Evolutionary conservation across 1,284 basidiomycete species (phyloP).

Genomic region (Marasmius tenuissimus): DNA sequence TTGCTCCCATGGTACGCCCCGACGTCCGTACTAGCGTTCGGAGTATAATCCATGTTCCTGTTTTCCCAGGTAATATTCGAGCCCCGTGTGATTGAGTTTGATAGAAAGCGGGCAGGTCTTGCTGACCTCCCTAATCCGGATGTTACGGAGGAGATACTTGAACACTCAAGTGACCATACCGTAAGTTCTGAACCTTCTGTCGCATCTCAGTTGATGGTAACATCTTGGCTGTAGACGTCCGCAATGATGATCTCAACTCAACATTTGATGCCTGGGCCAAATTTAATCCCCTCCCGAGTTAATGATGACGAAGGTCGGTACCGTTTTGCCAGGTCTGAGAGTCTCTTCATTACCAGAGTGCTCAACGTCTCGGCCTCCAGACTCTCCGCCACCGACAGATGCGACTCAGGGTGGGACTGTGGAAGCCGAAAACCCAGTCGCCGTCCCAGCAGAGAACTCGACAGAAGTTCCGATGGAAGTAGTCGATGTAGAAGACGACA

Average conservation of each 20-base stretch:
- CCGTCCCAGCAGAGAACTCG: slow-evolving; percentile 25
- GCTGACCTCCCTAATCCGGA: slow-evolving; percentile 49
- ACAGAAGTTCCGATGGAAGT: slow-evolving; percentile 44
- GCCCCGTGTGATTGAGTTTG: slow-evolving; percentile 88
- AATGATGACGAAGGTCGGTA: slow-evolving; percentile 12
- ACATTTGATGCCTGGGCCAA: slow-evolving; percentile 61
- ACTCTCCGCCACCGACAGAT: not conserved
- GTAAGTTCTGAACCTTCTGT: slow-evolving; percentile 37
- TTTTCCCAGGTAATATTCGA: slow-evolving; percentile 81
- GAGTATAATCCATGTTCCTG: not conserved
- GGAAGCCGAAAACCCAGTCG: slow-evolving; percentile 29
- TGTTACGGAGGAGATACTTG: slow-evolving; percentile 73
- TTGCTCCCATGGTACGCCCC: slow-evolving; percentile 85
- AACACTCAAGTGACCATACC: slow-evolving; percentile 60
- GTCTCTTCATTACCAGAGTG: not conserved
- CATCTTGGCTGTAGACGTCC: slow-evolving; percentile 16
- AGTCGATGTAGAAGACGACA: slow-evolving; percentile 52
- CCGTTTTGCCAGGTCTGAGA: not conserved
- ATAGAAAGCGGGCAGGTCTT: slow-evolving; percentile 64
- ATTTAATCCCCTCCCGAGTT: slow-evolving; percentile 25
- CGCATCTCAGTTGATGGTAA: not conserved
- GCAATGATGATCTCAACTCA: slow-evolving; percentile 87
- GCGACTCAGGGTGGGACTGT: slow-evolving; percentile 19
- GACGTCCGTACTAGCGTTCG: not conserved
- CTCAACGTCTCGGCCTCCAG: not conserved